phyloP scores from a whole-genome alignment of 305 asterid genomes.

The Petunia hybrid region DNA sequence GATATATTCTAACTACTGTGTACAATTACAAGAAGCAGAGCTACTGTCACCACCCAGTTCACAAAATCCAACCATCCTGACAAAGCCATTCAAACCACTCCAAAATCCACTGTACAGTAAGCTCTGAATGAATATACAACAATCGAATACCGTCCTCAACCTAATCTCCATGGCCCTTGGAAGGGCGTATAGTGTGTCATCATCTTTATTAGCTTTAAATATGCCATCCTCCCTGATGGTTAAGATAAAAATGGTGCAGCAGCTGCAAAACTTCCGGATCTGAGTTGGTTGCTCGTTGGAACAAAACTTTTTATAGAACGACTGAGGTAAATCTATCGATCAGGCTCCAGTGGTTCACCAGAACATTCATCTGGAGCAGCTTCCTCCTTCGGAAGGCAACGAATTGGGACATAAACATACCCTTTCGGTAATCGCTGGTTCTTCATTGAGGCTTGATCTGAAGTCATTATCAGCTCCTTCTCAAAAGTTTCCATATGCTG shows the following conservation, averaged over 20 bases:
- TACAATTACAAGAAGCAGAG: slow-evolving; percentile 73
- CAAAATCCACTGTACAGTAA: slow-evolving; percentile 50
- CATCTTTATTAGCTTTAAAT: slow-evolving; percentile 35
- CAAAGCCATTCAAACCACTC: slow-evolving; percentile 29
- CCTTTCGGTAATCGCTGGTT: slow-evolving; percentile 92
- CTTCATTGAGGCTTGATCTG: slow-evolving; percentile 93
- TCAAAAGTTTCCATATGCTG: slow-evolving; percentile 84
- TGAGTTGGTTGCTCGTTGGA: slow-evolving; percentile 1
- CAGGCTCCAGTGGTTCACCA: slow-evolving; percentile 53
- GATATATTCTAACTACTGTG: slow-evolving; percentile 49
- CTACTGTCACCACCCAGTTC: slow-evolving; percentile 50
- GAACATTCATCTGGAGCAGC: slow-evolving; percentile 55
- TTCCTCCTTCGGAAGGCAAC: slow-evolving; percentile 78
- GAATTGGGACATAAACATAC: slow-evolving; percentile 82
- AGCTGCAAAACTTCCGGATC: slow-evolving; percentile 25
- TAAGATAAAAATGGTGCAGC: slow-evolving; percentile 26
- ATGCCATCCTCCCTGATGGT: slow-evolving; percentile 32
- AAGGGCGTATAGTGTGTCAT: slow-evolving; percentile 10
- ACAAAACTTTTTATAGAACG: not conserved
- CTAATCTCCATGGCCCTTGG: slow-evolving; percentile 31
- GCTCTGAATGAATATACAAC: slow-evolving; percentile 55
- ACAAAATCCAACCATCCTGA: slow-evolving; percentile 6
- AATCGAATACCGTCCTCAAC: slow-evolving; percentile 40
- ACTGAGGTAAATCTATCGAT: slow-evolving; percentile 43
- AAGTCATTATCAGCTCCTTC: slow-evolving; percentile 88